A percentile compares a stretch with the other conserved stretches of the same genome.
phyloP scores from a whole-genome alignment of 441 rosid genomes.

The Gossypium gossypioides region DNA sequence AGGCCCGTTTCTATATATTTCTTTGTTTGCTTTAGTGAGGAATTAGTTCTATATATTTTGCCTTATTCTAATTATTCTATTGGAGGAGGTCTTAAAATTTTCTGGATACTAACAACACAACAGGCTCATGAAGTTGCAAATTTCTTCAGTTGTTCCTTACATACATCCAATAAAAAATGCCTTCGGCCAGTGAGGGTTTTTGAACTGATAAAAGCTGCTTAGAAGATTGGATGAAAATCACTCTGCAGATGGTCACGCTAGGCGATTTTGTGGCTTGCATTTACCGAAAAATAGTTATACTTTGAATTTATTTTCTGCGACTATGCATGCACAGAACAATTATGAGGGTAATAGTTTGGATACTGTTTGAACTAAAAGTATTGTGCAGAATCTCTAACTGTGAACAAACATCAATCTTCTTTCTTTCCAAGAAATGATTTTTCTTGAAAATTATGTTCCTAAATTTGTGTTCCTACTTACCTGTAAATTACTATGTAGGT shows the following conservation, averaged over 20 bases:
- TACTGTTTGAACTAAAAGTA: background rate
- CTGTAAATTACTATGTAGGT: slow-evolving; percentile 41
- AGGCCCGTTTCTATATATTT: background rate
- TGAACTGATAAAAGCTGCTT: background rate
- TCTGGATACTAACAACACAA: background rate
- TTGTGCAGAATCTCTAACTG: background rate
- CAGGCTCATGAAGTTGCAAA: background rate
- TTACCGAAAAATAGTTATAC: background rate
- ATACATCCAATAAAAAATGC: background rate
- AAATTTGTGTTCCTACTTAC: background rate
- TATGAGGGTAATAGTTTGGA: background rate
- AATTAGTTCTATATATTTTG: background rate
- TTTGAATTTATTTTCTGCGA: background rate
- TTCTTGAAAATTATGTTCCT: background rate
- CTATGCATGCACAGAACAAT: background rate
- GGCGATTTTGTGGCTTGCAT: background rate
- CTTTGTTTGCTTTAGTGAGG: background rate
- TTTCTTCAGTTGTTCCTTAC: background rate
- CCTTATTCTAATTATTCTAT: background rate
- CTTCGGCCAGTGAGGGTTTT: background rate
- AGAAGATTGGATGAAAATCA: background rate
- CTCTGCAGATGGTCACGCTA: background rate
- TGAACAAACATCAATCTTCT: background rate
- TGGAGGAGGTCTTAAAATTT: background rate
- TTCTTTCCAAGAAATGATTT: background rate